Base-by-base conservation (phyloP, 1,139 yeast species). In the Suhomyces bribrorum region DNA sequence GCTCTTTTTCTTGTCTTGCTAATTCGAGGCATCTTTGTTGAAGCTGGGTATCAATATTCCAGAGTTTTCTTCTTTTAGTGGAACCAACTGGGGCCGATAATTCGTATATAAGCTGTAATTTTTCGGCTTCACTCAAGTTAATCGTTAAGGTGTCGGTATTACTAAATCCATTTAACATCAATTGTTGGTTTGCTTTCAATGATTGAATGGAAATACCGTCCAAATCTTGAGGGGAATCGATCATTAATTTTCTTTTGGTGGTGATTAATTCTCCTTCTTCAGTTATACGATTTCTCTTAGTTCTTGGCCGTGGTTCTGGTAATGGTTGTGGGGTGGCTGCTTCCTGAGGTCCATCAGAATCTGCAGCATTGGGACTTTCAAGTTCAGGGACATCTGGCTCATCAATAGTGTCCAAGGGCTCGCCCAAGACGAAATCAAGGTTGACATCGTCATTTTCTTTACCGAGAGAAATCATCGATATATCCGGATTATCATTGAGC, bases 221-320 rank as follows among this genome's bases (percentile, higher is more conserved):
- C 34, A 69, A 46, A 8, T 65, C 69, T 15, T 53, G 61, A 9
- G 47, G 44, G 0, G 65, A 46, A 47, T 72, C 77, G 5, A 71
- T 52, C 25, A 62, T 57, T 32, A 72, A 52, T 43, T 62, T 69
- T 44, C 76, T 55, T 38, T 70, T 71, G 28, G 60, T 61, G 2
- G 75, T 67, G 37, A 59, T 61, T n/a, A 70, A 47, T 13, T 55
- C 61, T 12, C 77, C 77, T 13, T 62, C 61, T 26, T 68, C 74
- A 2, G 66, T 58, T 17, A 67, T 59, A 41, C 62, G 58, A 12
- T 42, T 47, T 32, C 54, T 41, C 14, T 38, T 43, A 31, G 58
- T 48, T 37, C 64, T 49, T 23, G 57, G 52, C 20, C 56, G 46
- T 28, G 47, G 43, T 39, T 35, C 33, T 2, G 28, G 35, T 16